Base-by-base conservation (phyloP, 176 grass and related monocot species). In the Zizania latifolia region DNA sequence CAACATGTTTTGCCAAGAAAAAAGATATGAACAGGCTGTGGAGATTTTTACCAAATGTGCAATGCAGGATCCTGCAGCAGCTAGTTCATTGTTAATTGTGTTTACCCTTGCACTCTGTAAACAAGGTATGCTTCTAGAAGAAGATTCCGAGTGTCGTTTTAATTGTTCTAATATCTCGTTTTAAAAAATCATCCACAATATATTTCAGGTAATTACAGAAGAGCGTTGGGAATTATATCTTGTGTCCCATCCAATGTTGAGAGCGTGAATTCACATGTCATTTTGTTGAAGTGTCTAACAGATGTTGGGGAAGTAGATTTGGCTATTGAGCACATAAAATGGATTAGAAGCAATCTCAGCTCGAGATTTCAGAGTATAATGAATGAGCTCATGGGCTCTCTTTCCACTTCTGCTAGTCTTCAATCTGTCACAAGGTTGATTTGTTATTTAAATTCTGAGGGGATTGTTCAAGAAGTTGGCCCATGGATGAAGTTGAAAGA, bases 321-420 rank as follows among this genome's bases (percentile, higher is more conserved):
- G 86, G 85, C 88, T 71, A 28, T 89, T 79, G 70, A 89, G 53
- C 90, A 97, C 64, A 80, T 97, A 83, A 76, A 82, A 76, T 91
- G 88, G 83, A 32, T 89, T 17, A 87, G 56, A 26, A 82, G 13
- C 48, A 81, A 89, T 71, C 65, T 65, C 32, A 35, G 77, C 72
- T 87, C 66, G 68, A 62, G 21, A 73, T 84, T 93, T 48, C 58
- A 85, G 39, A 84, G 64, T 65, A 63, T 93, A 78, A 32, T 97
- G 64, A 59, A 79, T 56, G 90, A 93, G 35, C 81, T 93, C 74
- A 85, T 97, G 81, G 81, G 78, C 70, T 93, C 86, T 80, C 83
- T 97, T 72, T 89, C 90, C 31, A 93, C 86, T 51, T 87, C 90
- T 56, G 72, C 90, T 41, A 91, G 51, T 61, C 63, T 97, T 58